Percentiles rank a stretch among this genome's conserved stretches.
Conservation (phyloP, 192 early-diverging fungal species). For the Physocladia obscura region DNA sequence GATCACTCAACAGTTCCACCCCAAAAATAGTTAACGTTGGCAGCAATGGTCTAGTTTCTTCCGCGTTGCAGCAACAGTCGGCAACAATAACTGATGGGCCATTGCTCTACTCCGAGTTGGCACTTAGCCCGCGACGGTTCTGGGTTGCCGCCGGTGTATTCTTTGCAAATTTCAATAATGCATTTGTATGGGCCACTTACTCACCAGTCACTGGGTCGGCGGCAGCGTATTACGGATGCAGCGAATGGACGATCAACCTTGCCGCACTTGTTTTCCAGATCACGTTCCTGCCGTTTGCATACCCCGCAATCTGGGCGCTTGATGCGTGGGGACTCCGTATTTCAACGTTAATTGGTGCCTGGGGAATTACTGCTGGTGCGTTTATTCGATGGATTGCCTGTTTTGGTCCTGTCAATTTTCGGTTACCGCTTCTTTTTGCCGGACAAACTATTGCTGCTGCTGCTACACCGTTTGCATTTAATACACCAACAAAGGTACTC, state of each 20-base stretch:
- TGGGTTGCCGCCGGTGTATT: constrained; percentile 16
- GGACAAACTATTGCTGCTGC: constrained; percentile 7
- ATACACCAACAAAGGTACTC: constrained; percentile 1
- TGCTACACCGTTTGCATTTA: constrained; percentile 22
- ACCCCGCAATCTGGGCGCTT: constrained; percentile 3
- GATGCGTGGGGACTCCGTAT: constrained; percentile 6
- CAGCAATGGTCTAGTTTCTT: no score
- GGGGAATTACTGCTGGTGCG: constrained; percentile 6
- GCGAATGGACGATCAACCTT: constrained; percentile 11
- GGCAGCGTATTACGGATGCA: constrained; percentile 10
- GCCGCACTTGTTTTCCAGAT: constrained; percentile 18
- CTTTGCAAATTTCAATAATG: constrained; percentile 22
- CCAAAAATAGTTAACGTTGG: no score
- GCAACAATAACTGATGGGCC: no score
- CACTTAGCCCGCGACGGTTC: constrained; percentile 7
- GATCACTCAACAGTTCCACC: no score
- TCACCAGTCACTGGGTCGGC: constrained; percentile 13
- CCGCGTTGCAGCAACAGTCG: no score
- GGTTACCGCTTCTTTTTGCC: constrained; percentile 1
- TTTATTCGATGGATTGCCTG: background rate
- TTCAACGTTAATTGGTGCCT: constrained; percentile 9
- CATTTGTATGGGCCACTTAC: constrained; percentile 22
- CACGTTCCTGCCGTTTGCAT: constrained; percentile 4
- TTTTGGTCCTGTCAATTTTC: background rate
- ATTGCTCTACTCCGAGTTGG: no score